Evolutionary conservation across 345 rosid genomes (phyloP).

Genomic region (Eucalyptus shirleyi): DNA sequence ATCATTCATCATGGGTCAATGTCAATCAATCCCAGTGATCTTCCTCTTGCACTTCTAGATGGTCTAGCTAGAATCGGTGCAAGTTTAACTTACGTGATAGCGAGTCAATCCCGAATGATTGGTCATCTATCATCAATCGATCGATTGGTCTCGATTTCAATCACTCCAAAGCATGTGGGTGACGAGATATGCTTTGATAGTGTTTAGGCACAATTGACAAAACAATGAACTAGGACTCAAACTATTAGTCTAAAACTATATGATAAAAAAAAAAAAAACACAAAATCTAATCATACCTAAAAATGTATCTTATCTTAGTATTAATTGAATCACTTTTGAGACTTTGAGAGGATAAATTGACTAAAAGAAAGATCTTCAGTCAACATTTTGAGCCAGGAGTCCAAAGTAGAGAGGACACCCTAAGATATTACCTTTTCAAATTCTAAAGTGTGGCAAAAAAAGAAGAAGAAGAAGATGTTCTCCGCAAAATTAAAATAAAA

Average conservation of each 20-base stretch:
- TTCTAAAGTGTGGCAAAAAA: not conserved
- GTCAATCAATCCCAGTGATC: not conserved
- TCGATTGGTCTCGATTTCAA: not conserved
- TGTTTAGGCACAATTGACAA: not conserved
- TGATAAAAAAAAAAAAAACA: not conserved
- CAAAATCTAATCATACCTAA: not conserved
- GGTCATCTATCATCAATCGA: not conserved
- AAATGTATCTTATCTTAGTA: not conserved
- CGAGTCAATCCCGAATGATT: not conserved
- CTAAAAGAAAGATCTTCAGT: not conserved
- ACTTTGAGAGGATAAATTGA: not conserved
- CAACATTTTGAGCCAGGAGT: not conserved
- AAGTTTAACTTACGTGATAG: not conserved
- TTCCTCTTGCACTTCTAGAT: not conserved
- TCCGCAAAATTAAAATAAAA: not conserved
- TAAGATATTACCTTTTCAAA: not conserved
- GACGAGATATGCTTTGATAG: not conserved
- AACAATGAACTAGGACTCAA: not conserved
- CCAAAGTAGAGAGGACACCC: not conserved
- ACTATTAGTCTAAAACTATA: not conserved
- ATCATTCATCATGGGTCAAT: not conserved
- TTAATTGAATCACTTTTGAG: not conserved
- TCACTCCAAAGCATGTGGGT: not conserved
- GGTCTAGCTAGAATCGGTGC: not conserved
- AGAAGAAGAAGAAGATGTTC: not conserved